These are phyloP conservation scores for Pichia rugopelliculosa DNA, from an alignment of 805 yeast genomes.

Conservation along the genomic window DNA sequence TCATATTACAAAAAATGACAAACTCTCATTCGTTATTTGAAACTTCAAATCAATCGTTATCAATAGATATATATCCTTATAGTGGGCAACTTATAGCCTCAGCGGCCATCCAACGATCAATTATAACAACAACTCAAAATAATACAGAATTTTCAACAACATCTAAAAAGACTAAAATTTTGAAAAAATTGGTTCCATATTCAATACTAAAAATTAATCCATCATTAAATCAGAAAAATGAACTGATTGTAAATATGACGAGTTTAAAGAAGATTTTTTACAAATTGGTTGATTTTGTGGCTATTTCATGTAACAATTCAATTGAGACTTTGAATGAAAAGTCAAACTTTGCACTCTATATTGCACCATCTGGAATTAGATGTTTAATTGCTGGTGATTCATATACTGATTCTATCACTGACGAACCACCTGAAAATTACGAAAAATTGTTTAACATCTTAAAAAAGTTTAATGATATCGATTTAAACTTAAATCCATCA, in stretches of 20 bases:
- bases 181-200: conserved; percentile 12
- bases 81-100: conserved; percentile 38
- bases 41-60: conserved; percentile 21
- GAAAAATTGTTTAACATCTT: conserved; percentile 6
- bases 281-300: conserved; percentile 15
- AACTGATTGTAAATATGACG: conserved; percentile 33
- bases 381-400: conserved; percentile 29
- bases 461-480: conserved; percentile 28
- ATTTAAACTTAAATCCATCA: conserved; percentile 1
- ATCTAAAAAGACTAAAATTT: conserved; percentile 4
- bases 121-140: not conserved
- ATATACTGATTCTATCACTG: conserved; percentile 26
- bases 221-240: conserved; percentile 39
- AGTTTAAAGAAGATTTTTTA: conserved; percentile 15
- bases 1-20: conserved; percentile 25
- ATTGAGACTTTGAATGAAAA: conserved; percentile 6
- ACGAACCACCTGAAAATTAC: conserved; percentile 36
- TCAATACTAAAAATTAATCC: conserved; percentile 40
- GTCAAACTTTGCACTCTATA: conserved; percentile 33
- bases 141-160: not conserved
- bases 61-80: conserved; percentile 37
- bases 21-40: conserved; percentile 16
- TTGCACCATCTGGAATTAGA: conserved; percentile 52
- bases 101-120: conserved; percentile 18
- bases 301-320: conserved; percentile 5